phyloP scores from a whole-genome alignment of 2,329 filamentous ascomycete species.

The Thelonectria discophora region DNA sequence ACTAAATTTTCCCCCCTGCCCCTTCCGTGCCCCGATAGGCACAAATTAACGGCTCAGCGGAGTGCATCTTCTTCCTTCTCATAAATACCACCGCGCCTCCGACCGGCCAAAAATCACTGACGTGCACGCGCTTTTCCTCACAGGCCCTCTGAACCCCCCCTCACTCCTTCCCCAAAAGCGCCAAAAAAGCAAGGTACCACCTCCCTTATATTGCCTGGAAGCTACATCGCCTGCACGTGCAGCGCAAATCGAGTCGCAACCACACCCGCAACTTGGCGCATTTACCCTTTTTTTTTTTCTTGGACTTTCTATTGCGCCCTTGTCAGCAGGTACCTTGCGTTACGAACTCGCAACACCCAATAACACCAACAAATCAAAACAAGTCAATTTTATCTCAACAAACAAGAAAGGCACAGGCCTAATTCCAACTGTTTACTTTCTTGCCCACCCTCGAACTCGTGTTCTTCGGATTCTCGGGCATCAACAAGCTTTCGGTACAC shows the following conservation, averaged over 20 bases:
- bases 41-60: constrained; percentile 49
- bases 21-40: constrained; percentile 50
- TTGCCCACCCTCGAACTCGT: not conserved
- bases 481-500: not conserved
- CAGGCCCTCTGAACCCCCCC: constrained; percentile 48
- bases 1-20: constrained; percentile 49
- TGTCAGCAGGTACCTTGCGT: not conserved
- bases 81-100: constrained; percentile 59
- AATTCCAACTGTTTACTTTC: constrained; percentile 27
- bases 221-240: constrained; percentile 13
- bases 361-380: constrained; percentile 1
- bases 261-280: constrained; percentile 18
- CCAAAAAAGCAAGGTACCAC: constrained; percentile 35
- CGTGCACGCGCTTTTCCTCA: constrained; percentile 58
- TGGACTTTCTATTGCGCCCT: not conserved
- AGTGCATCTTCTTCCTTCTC: constrained; percentile 50
- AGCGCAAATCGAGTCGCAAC: constrained; percentile 8
- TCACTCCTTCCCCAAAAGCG: constrained; percentile 29
- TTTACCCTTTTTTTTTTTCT: constrained; percentile 9
- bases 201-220: too few species aligned
- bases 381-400: constrained; percentile 17
- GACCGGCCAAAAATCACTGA: constrained; percentile 54
- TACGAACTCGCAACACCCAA: not conserved
- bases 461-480: not conserved
- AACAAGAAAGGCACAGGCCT: constrained; percentile 11